Base-by-base conservation (phyloP, 1,284 basidiomycete species). In the Cutaneotrichosporon curvatum region DNA sequence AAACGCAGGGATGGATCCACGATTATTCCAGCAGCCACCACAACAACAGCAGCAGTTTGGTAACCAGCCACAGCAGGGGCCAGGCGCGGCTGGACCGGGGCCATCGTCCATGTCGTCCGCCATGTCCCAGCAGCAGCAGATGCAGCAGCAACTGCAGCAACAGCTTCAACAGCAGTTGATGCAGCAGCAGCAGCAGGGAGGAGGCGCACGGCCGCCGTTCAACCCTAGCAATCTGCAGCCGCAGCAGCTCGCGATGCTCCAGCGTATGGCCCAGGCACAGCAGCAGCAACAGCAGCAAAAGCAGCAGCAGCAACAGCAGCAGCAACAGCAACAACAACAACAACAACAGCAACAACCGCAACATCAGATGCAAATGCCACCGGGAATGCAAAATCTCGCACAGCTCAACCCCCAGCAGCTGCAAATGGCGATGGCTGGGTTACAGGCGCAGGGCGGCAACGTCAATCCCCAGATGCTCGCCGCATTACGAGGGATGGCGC, bases 351-450 rank as follows among this genome's bases (percentile, higher is more conserved):
- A 44, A 15, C 25, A 32, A n/a, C 41, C 33, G 34, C 41, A 36
- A 16, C 31, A 34, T 16, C 31, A 34, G 34, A 15, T 11, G 36
- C 36, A 21, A 18, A 4, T 19, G 10, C 36, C 36, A 21, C 19
- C 8, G 12, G 25, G 25, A 28, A 28, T 28, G 12, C 25, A 28
- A 28, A 28, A 34, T 14, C 32, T 20, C 2, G 20, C 44, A 9
- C 51, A 53, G 25, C 39, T 60, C 23, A 60, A 59, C 37, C 52
- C 57, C 10, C 57, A 59, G 38, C 63, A 65, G 38, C 35, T 62
- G 22, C 60, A 62, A 44, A 53, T 60, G 55, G 57, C 55, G 10
- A 56, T 63, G 57, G 54, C 56, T 2, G 53, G 48, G 7, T 37
- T 62, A 39, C 44, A 43, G 19, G 39, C n/a, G 31, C 51, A 46